Percentiles rank a stretch among this genome's conserved stretches.
phyloP scores from a whole-genome alignment of 345 rosid genomes.

The Dimocarpus longan region DNA sequence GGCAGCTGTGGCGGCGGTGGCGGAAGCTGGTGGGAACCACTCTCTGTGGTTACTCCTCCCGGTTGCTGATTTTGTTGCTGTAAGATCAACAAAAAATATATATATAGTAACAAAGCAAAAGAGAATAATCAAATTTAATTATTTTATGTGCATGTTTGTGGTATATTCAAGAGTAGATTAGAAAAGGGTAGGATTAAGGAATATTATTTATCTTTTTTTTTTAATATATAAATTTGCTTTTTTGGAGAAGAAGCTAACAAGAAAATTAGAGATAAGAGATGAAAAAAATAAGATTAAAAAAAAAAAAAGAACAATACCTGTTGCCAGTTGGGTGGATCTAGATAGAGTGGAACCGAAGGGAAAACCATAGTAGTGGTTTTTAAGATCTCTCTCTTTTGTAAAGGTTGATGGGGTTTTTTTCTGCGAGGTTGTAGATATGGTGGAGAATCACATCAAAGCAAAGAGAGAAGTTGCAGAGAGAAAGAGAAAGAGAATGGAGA shows the following conservation, averaged over 20 bases:
- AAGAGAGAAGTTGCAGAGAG: conserved; percentile 49
- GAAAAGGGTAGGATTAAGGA: conserved; percentile 28
- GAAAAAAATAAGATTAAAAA: conserved; percentile 10
- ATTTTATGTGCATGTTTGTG: conserved; percentile 3
- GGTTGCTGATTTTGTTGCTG: conserved; percentile 47
- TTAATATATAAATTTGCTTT: conserved; percentile 20
- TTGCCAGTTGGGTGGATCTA: conserved; percentile 70
- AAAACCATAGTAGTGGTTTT: conserved; percentile 51
- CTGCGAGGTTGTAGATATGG: conserved; percentile 26
- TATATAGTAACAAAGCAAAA: neutral
- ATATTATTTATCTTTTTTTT: conserved; percentile 33
- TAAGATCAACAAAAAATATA: neutral
- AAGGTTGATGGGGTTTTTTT: conserved; percentile 37
- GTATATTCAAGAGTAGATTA: conserved; percentile 53
- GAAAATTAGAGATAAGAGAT: neutral
- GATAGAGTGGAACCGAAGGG: conserved; percentile 58
- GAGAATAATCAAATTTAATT: conserved; percentile 15
- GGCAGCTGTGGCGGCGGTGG: conserved; percentile 38
- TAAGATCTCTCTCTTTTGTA: conserved; percentile 44
- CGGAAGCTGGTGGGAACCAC: conserved; percentile 27
- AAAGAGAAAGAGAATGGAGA: conserved; percentile 24
- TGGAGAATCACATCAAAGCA: conserved; percentile 65
- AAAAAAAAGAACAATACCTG: conserved; percentile 39
- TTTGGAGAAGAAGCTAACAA: conserved; percentile 25
- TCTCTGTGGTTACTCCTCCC: conserved; percentile 26